Evolutionary conservation across 2,329 filamentous ascomycete species (phyloP).

Genomic region (Monilinia fructicola): DNA sequence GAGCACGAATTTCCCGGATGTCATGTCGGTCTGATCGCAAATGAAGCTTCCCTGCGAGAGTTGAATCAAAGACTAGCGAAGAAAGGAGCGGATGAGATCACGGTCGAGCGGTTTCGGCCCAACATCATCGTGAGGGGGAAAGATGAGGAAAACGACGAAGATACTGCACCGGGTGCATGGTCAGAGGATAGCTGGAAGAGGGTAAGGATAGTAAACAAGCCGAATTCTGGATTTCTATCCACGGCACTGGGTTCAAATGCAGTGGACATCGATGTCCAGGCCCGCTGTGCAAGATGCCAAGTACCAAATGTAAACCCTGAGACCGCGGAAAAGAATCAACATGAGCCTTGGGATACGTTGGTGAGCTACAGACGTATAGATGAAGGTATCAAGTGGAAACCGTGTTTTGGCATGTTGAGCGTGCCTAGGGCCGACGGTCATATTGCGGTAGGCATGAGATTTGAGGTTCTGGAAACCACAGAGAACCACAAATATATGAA

Average conservation of each 20-base stretch:
- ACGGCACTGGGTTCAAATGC: constrained; percentile 20
- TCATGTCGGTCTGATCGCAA: constrained; percentile 58
- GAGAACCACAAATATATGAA: constrained; percentile 55
- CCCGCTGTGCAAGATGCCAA: constrained; percentile 67
- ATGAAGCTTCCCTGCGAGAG: constrained; percentile 55
- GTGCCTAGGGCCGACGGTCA: constrained; percentile 55
- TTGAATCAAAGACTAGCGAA: constrained; percentile 53
- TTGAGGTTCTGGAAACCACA: constrained; percentile 59
- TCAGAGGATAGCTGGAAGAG: constrained; percentile 64
- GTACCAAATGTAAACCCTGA: constrained; percentile 67
- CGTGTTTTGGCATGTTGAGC: constrained; percentile 66
- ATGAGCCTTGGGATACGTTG: constrained; percentile 59
- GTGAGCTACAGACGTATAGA: constrained; percentile 60
- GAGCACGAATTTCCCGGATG: constrained; percentile 58
- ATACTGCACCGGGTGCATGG: constrained; percentile 44
- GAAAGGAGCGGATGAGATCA: constrained; percentile 49
- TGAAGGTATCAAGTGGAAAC: constrained; percentile 61
- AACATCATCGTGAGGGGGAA: constrained; percentile 60
- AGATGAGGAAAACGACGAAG: constrained; percentile 41
- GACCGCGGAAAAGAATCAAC: constrained; percentile 33
- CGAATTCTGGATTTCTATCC: constrained; percentile 11
- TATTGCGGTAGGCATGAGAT: constrained; percentile 56
- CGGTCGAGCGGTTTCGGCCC: constrained; percentile 61
- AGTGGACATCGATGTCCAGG: constrained; percentile 56
- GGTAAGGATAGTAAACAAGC: constrained; percentile 45